Percentiles rank a stretch among this genome's conserved stretches.
These are phyloP conservation scores for Arthrocladium fulminans DNA, from an alignment of 2,329 filamentous ascomycete species.

Conservation along the genomic window DNA sequence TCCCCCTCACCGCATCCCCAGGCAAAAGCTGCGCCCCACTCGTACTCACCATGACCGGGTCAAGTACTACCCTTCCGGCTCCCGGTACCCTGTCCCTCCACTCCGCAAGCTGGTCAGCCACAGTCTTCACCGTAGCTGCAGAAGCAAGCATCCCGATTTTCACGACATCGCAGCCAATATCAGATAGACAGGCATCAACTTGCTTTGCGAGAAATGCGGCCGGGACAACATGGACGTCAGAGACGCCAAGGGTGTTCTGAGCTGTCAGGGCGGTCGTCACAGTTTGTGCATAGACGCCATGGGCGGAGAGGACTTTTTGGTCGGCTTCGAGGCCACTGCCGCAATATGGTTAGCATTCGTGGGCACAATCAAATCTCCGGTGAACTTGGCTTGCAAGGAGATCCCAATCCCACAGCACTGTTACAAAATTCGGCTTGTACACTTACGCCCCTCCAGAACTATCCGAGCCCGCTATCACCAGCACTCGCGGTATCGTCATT, in stretches of 20 bases:
- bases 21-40: conserved; percentile 41
- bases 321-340: conserved; percentile 84
- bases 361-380: conserved; percentile 3
- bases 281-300: conserved; percentile 93
- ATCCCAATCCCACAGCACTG: conserved; percentile 5
- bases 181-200: conserved; percentile 73
- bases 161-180: conserved; percentile 79
- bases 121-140: conserved; percentile 57
- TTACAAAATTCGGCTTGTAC: not conserved
- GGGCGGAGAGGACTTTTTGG: conserved; percentile 84
- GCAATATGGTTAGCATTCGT: conserved; percentile 10
- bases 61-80: conserved; percentile 48
- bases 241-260: conserved; percentile 81
- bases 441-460: conserved; percentile 80
- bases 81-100: conserved; percentile 44
- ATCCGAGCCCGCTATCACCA: conserved; percentile 82
- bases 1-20: conserved; percentile 31
- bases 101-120: conserved; percentile 54
- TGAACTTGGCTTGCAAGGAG: conserved; percentile 16
- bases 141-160: conserved; percentile 70
- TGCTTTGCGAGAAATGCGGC: conserved; percentile 72
- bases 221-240: conserved; percentile 70
- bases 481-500: conserved; percentile 46
- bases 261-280: conserved; percentile 92
- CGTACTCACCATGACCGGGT: conserved; percentile 74